Conservation (phyloP, 345 rosid genomes). For the Zanthoxylum bungeanum region DNA sequence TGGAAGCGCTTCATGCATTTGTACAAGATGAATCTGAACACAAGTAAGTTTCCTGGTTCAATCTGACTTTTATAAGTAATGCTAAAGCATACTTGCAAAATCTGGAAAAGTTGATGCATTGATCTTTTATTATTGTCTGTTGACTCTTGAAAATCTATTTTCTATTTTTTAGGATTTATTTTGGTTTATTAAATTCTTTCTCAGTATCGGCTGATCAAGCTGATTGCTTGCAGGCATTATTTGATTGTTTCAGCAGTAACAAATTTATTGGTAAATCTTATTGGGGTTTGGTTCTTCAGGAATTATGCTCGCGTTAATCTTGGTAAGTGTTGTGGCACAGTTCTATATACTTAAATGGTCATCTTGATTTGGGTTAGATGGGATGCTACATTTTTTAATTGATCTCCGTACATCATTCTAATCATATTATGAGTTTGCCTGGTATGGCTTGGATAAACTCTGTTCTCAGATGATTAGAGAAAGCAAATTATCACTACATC, state of each 20-base stretch:
- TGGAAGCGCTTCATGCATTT: slow-evolving; percentile 99
- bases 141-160: neutral
- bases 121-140: neutral
- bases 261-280: slow-evolving; percentile 84
- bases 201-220: neutral
- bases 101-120: neutral
- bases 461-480: neutral
- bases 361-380: neutral
- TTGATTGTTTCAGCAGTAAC: slow-evolving; percentile 96
- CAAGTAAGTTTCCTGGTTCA: slow-evolving; percentile 56
- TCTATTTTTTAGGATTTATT: no score
- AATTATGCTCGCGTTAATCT: slow-evolving; percentile 87
- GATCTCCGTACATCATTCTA: neutral
- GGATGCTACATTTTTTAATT: neutral
- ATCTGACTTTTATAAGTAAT: neutral
- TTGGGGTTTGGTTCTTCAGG: slow-evolving; percentile 99
- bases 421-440: neutral
- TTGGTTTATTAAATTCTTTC: neutral
- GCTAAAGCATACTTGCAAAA: neutral
- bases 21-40: slow-evolving; percentile 98
- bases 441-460: neutral
- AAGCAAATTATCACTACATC: neutral
- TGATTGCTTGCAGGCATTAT: slow-evolving; percentile 72
- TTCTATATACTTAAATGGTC: slow-evolving; percentile 1
- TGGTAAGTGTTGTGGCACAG: slow-evolving; percentile 45